Evolutionary conservation across 495 filamentous ascomycete genomes (phyloP), one percentile per base, ranked within the genome.

Genomic region (Durotheca rogersii): DNA sequence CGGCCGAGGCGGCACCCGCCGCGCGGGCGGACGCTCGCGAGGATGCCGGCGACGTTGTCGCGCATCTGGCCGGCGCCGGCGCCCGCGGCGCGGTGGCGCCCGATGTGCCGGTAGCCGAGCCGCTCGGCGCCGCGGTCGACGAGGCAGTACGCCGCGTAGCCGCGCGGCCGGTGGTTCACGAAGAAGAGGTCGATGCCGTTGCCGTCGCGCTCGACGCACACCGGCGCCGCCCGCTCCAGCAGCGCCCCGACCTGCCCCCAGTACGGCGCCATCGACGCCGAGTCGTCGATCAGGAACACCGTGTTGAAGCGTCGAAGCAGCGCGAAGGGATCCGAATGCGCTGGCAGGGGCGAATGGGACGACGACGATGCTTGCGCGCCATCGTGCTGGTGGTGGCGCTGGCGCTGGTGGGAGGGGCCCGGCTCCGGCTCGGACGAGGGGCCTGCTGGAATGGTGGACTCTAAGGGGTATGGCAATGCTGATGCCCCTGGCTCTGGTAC

Each of bases 141-240:
- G 4, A 32, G 33, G 11, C 7, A 31, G 40, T 34, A 53, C 17
- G 61, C 40, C 30, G 41, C 18, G 39, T 73, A 42, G 1, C 58
- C 62, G 10, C 54, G 47, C 7, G 64, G 60, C 10, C 67, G 70
- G 53, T 74, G 56, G 70, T 92, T 93, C 17, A 95, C 74, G 70
- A 96, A 96, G 70, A 83, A 83, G 62, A 96, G 78, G 61, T 93
- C 89, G 53, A 95, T 85, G 11, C 90, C 90, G 66, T 94, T 84
- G 6, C 59, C 51, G 65, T 93, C 88, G 67, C 86, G 81, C 38
- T 75, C 63, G 1, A 84, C 86, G 66, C 88, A 89, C 63, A 95
- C 86, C 1, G 85, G 85, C 0, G 86, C 78, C 61, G 93, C 89
- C 35, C 79, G 77, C 15, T 80, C 71, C 15, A 96, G 78, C 15